Conservation (phyloP, 805 yeast species). For the Saturnispora hagleri region DNA sequence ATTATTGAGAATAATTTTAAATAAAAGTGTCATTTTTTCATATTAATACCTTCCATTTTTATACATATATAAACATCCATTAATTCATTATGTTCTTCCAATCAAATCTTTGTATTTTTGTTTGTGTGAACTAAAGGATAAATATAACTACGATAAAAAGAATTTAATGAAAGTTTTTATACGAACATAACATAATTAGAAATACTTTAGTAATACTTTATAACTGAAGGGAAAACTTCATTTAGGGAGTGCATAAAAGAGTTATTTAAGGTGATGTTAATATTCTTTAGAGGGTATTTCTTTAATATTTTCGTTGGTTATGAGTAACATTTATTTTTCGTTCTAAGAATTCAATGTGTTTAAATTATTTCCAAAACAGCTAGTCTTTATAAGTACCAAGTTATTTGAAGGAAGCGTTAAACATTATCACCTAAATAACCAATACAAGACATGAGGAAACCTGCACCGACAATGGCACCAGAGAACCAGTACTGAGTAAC, state of each 20-base stretch:
- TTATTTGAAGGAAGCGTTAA: conserved; percentile 2
- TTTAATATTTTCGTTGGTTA: neutral
- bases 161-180: no score
- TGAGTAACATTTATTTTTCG: neutral
- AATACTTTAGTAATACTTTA: neutral
- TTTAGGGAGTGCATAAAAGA: neutral
- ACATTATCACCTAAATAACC: conserved; percentile 50
- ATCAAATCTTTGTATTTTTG: no score
- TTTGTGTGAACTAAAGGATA: neutral
- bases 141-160: no score
- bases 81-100: no score
- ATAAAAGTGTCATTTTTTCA: neutral
- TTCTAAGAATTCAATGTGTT: neutral
- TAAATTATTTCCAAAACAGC: neutral
- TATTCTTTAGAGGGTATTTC: neutral
- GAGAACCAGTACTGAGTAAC: conserved; percentile 33
- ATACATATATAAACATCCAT: neutral
- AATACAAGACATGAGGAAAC: conserved; percentile 40
- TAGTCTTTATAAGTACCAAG: neutral
- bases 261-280: neutral
- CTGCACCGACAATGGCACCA: conserved; percentile 33
- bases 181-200: neutral
- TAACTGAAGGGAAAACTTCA: neutral
- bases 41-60: neutral
- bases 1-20: neutral